Evolutionary conservation across 2,329 filamentous ascomycete genomes (phyloP).

Genomic region (Fusarium duplospermum): DNA sequence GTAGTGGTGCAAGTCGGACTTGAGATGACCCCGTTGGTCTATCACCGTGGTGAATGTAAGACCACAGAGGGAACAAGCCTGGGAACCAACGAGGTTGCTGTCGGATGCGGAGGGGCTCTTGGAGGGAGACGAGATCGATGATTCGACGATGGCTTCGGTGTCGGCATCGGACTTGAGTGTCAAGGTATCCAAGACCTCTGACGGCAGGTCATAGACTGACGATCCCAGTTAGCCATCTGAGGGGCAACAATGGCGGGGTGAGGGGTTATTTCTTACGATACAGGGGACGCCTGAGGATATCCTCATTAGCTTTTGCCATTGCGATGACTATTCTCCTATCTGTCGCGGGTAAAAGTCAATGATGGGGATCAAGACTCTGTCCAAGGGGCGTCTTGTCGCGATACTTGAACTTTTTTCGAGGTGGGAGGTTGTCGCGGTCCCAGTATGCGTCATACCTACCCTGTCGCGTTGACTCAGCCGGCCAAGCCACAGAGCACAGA

Average conservation of each 20-base stretch:
- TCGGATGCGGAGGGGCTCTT: slow-evolving; percentile 41
- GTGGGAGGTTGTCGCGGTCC: slow-evolving; percentile 13
- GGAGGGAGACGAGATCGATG: slow-evolving; percentile 38
- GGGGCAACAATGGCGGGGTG: slow-evolving; percentile 22
- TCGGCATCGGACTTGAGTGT: slow-evolving; percentile 56
- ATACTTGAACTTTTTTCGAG: slow-evolving; percentile 29
- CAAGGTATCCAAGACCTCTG: slow-evolving; percentile 77
- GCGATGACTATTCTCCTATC: not conserved
- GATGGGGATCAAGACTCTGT: not conserved
- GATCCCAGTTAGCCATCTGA: slow-evolving; percentile 25
- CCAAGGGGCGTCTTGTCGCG: slow-evolving; percentile 12
- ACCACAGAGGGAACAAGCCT: slow-evolving; percentile 84
- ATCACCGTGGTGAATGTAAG: slow-evolving; percentile 77
- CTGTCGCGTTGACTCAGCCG: slow-evolving; percentile 35
- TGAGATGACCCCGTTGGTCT: slow-evolving; percentile 87
- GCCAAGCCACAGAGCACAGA: slow-evolving; percentile 10
- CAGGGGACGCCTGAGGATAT: slow-evolving; percentile 62
- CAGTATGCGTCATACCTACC: slow-evolving; percentile 30
- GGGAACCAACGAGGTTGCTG: slow-evolving; percentile 68
- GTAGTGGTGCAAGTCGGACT: slow-evolving; percentile 92
- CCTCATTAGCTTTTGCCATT: slow-evolving; percentile 58
- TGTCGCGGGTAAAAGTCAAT: not conserved
- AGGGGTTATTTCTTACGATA: slow-evolving; percentile 54
- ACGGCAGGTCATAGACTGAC: slow-evolving; percentile 84
- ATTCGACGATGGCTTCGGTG: slow-evolving; percentile 39